Evolutionary conservation across 2,329 filamentous ascomycete genomes (phyloP).

Genomic region (Aureobasidium vineae): DNA sequence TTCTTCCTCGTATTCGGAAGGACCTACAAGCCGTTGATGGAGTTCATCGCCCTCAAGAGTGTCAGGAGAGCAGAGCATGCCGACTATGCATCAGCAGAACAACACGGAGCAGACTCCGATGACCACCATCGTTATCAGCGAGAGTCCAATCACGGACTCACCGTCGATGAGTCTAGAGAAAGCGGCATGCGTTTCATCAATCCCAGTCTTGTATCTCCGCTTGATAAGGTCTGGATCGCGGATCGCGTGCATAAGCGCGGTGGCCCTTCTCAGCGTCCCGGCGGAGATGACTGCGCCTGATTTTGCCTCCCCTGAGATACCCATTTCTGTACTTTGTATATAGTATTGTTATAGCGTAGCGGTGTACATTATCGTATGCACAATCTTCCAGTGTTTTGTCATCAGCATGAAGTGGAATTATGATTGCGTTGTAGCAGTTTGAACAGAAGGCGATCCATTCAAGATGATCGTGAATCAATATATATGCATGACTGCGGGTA

Average conservation of each 20-base stretch:
- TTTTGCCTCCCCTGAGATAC: background rate
- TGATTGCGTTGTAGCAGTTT: too few relatives aligned
- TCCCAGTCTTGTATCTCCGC: constrained; percentile 66
- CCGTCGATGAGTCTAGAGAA: constrained; percentile 70
- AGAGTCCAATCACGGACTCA: constrained; percentile 51
- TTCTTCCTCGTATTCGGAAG: constrained; percentile 78
- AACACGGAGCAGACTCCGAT: constrained; percentile 31
- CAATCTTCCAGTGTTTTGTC: too few relatives aligned
- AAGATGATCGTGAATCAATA: too few relatives aligned
- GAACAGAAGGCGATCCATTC: too few relatives aligned
- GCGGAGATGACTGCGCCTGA: background rate
- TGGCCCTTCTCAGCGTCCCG: background rate
- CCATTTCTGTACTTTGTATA: background rate
- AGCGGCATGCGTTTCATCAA: constrained; percentile 71
- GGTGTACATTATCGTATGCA: too few relatives aligned
- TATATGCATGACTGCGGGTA: too few relatives aligned
- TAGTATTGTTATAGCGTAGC: background rate
- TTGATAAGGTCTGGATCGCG: constrained; percentile 25
- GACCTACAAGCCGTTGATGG: constrained; percentile 84
- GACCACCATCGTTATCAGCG: constrained; percentile 25
- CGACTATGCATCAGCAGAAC: constrained; percentile 42
- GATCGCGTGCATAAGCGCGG: background rate
- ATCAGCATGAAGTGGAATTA: background rate
- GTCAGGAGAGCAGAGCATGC: constrained; percentile 63
- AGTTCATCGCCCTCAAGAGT: constrained; percentile 86